Evolutionary conservation across 371 early-diverging fungal genomes (phyloP), one percentile per base, ranked within the genome.

Genomic region (Mucor plumbeus): DNA sequence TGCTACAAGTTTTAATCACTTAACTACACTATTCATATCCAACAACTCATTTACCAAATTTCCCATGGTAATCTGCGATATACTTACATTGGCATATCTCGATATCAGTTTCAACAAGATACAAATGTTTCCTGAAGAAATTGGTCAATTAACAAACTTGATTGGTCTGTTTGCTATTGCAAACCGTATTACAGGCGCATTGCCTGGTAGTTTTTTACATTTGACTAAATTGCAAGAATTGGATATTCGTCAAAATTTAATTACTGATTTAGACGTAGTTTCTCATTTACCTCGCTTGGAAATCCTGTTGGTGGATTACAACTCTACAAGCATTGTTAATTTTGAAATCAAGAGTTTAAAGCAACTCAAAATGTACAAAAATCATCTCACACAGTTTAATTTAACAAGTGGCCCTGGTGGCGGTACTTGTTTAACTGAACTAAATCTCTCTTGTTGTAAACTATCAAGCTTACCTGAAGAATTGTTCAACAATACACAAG

Each of bases 71-170:
- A 53, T 81, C 5, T 87, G 88, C 47, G 66, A 83, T 14, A 82
- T 95, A 14, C 38, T 68, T 3, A 70, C 81, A 8, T 79, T 97
- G 26, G 78, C 74, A 7, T 85, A 91, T 43, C 82, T 97, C 11
- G 95, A 97, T 71, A 72, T 96, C 50, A 92, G 91, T 50, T 93
- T 92, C 68, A 95, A 95, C 76, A 87, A 91, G 58, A 93, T 97
- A 14, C 70, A 86, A 5, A 78, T 68, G 10, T 78, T 96, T 15
- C 94, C 96, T 10, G 86, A 90, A 3, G 85, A 84, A 34, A 92
- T 96, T 50, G 86, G 92, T 5, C 76, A 90, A 4, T 75, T 96
- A 21, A 67, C 65, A 3, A 78, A 86, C 19, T 70, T 97, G 35
- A 67, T 77, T 35, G 73, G 77, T 8, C 75, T 97, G 15, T 79